Evolutionary conservation across 495 filamentous ascomycete species (phyloP), one percentile per base, ranked within the genome.

Genomic region (Beverwykella pulmonaria): DNA sequence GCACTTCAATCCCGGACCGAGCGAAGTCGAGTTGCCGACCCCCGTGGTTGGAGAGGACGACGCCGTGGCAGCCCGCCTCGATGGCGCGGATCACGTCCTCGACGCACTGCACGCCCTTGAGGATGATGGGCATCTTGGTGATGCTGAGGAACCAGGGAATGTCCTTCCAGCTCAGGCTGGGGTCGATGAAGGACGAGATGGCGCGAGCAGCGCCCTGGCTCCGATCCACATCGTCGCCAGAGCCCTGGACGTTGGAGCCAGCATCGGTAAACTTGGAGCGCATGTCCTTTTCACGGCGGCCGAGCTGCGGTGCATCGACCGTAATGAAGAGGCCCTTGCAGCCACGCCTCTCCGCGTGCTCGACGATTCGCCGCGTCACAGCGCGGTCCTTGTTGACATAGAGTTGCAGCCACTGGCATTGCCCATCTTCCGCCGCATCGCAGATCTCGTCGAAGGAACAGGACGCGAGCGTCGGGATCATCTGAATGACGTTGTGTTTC

Each of bases 301-400:
- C 95, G 14, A 98, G 86, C 74, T 98, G 94, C 2, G 94, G 95
- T 36, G 94, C 94, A 73, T 99, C 94, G 47, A 99, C 94, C 5
- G 94, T 99, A 79, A 99, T 97, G 82, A 98, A 98, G 8, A 99
- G 84, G 7, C 89, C 94, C 79, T 93, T 96, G 82, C 93, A 97
- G 27, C 94, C 95, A 60, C 93, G 88, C 71, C 81, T 82, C 77
- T 98, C 95, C 69, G 95, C 95, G 76, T 97, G 92, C 76, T 90
- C 73, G 23, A 99, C 88, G 71, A 99, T 98, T 62, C 86, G 83
- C 78, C 91, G 84, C 25, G 94, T 99, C 74, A 98, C 92, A 47
- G 82, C 85, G 54, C 95, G 88, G 81, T 99, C 88, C 75, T 96
- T 93, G 83, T 99, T 99, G 60, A 99, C 94, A 80, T 99, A 99